Evolutionary conservation across 2,329 filamentous ascomycete species (phyloP).

Genomic region (Aspergillus nomiae): DNA sequence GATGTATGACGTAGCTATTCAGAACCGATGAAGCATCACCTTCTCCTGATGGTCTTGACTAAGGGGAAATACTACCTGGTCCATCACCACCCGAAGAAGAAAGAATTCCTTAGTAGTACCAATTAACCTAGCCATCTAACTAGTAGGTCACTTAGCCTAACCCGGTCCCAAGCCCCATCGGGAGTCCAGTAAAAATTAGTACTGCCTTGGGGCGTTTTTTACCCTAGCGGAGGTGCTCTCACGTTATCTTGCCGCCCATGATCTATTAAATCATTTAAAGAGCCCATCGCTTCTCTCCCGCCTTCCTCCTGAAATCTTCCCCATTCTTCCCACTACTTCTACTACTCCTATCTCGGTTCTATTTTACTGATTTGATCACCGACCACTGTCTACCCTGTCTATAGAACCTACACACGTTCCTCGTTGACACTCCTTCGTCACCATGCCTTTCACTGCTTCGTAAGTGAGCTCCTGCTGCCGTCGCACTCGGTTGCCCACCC

Average conservation of each 20-base stretch:
- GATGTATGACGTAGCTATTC: constrained; percentile 19
- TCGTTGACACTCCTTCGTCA: constrained; percentile 24
- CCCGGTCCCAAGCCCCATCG: neutral
- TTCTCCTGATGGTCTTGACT: neutral
- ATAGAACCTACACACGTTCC: constrained; percentile 7
- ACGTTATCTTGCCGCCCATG: constrained; percentile 8
- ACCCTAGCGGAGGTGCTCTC: neutral
- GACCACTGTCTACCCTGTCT: neutral
- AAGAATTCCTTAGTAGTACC: neutral
- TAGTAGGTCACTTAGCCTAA: neutral
- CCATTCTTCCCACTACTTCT: neutral
- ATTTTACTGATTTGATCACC: constrained; percentile 1
- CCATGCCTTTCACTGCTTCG: constrained; percentile 55
- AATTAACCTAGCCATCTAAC: neutral
- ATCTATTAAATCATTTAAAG: constrained; percentile 15
- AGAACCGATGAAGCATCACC: constrained; percentile 2
- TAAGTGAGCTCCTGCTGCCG: constrained; percentile 35
- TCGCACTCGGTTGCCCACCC: neutral
- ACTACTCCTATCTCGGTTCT: neutral
- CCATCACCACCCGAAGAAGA: neutral
- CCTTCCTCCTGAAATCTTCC: constrained; percentile 2
- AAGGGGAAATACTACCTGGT: neutral
- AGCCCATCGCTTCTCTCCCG: constrained; percentile 8
- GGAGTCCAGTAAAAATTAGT: neutral
- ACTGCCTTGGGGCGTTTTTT: neutral